Percentiles rank a stretch among this genome's conserved stretches.
These are phyloP conservation scores for Chiua sp. DNA, from an alignment of 1,284 basidiomycete species.

Conservation along the genomic window DNA sequence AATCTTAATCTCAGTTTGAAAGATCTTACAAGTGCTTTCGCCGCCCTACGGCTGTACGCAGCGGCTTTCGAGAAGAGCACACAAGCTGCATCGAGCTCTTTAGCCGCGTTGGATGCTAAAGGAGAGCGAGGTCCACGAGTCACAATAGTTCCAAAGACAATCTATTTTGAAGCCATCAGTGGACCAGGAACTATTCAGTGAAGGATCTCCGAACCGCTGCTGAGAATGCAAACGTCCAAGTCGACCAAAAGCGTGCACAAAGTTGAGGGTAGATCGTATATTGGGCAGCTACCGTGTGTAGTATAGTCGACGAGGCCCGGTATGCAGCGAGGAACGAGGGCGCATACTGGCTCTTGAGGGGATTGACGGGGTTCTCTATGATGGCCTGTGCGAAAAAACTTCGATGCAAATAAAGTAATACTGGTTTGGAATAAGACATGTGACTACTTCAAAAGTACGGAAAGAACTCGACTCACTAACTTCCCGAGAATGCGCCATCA, in stretches of 20 bases:
- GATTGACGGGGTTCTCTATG: constrained; percentile 63
- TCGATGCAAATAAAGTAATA: constrained; percentile 71
- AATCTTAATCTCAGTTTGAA: not conserved
- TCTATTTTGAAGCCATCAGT: constrained; percentile 41
- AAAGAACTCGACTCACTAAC: constrained; percentile 48
- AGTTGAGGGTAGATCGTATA: constrained; percentile 57
- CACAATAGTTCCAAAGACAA: constrained; percentile 71
- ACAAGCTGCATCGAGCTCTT: constrained; percentile 66
- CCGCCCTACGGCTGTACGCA: constrained; percentile 57
- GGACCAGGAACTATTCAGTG: not conserved
- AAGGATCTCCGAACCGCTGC: constrained; percentile 53
- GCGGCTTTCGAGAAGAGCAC: constrained; percentile 63
- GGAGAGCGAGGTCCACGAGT: constrained; percentile 65
- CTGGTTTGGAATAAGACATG: constrained; percentile 39
- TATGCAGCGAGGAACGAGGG: constrained; percentile 71
- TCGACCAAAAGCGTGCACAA: constrained; percentile 58
- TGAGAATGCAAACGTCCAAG: constrained; percentile 72
- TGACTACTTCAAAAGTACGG: constrained; percentile 1
- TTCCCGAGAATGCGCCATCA: constrained; percentile 59
- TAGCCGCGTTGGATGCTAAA: constrained; percentile 61
- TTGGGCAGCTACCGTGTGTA: constrained; percentile 60
- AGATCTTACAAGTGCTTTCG: constrained; percentile 61
- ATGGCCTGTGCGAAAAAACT: constrained; percentile 75
- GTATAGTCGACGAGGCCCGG: constrained; percentile 58
- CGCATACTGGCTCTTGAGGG: constrained; percentile 61